phyloP scores from a whole-genome alignment of 768 basidiomycete genomes.

The Hygrocybe coccinea region DNA sequence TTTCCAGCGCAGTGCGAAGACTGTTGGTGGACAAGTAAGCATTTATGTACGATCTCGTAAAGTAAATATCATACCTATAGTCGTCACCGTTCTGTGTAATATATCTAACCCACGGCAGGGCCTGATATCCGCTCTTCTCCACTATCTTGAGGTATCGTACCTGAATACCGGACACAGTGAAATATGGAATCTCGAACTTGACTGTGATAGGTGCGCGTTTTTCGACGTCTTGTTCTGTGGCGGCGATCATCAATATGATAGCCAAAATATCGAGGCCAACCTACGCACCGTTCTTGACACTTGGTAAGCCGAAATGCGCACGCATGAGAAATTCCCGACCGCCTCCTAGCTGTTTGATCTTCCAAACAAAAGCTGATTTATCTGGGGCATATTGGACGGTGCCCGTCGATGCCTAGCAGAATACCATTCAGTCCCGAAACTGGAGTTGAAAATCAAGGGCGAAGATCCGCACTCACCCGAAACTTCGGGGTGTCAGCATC shows the following conservation, averaged over 20 bases:
- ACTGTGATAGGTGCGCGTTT: constrained; percentile 94
- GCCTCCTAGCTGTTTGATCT: constrained; percentile 96
- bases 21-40: constrained; percentile 29
- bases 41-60: not conserved
- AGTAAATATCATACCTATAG: constrained; percentile 55
- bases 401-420: constrained; percentile 79
- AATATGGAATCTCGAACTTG: constrained; percentile 98
- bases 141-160: constrained; percentile 98
- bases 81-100: constrained; percentile 91
- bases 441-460: not conserved
- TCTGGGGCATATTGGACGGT: constrained; percentile 96
- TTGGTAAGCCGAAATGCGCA: constrained; percentile 94
- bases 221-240: constrained; percentile 66
- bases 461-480: constrained; percentile 46
- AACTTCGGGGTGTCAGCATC: constrained; percentile 98
- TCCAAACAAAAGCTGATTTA: constrained; percentile 98
- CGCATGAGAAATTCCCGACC: constrained; percentile 97
- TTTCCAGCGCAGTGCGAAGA: constrained; percentile 69
- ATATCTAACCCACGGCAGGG: constrained; percentile 92
- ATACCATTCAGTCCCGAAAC: not conserved
- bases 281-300: constrained; percentile 81
- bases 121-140: constrained; percentile 97
- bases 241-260: not conserved
- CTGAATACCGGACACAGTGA: constrained; percentile 95
- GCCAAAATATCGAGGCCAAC: not conserved